A percentile compares a stretch with the other conserved stretches of the same genome.
Evolutionary conservation across 108 stramenopile species (phyloP).

Genomic region (Discostella pseudostelligera): DNA sequence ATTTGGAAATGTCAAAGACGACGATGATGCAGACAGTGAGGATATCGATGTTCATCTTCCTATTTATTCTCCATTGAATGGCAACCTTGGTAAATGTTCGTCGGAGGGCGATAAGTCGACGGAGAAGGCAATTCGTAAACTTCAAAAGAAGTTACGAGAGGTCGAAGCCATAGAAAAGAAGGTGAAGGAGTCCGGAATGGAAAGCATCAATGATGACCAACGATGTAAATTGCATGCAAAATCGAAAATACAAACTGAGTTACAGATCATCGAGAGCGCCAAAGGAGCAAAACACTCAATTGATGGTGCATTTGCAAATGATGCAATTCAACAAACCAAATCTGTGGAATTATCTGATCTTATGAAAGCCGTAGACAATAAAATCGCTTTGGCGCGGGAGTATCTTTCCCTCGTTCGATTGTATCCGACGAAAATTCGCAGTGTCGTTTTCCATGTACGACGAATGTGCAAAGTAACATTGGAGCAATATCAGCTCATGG

Average conservation of each 20-base stretch:
- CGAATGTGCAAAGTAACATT: slow-evolving; percentile 78
- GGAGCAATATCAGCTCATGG: slow-evolving; percentile 79
- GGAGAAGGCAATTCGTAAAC: slow-evolving; percentile 43
- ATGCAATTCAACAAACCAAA: background rate
- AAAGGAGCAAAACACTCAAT: background rate
- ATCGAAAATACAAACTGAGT: slow-evolving; percentile 28
- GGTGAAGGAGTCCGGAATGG: slow-evolving; percentile 32
- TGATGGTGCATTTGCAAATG: background rate
- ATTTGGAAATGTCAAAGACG: slow-evolving; percentile 39
- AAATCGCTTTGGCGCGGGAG: slow-evolving; percentile 66
- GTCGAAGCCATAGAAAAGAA: slow-evolving; percentile 57
- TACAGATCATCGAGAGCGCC: slow-evolving; percentile 16
- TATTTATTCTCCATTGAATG: slow-evolving; percentile 28
- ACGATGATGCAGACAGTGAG: slow-evolving; percentile 16
- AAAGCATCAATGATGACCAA: slow-evolving; percentile 47
- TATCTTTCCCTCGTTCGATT: slow-evolving; percentile 65
- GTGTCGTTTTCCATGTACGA: slow-evolving; percentile 84
- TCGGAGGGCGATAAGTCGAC: background rate
- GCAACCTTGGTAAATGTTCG: slow-evolving; percentile 3
- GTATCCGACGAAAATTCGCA: slow-evolving; percentile 79
- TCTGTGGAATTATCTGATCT: slow-evolving; percentile 50
- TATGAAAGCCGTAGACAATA: slow-evolving; percentile 33
- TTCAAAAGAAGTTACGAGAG: slow-evolving; percentile 63
- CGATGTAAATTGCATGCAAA: slow-evolving; percentile 53
- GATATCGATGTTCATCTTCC: slow-evolving; percentile 9